These are phyloP conservation scores for Cadophora luteo-olivacea DNA, from an alignment of 2,329 filamentous ascomycete species.

Conservation along the genomic window DNA sequence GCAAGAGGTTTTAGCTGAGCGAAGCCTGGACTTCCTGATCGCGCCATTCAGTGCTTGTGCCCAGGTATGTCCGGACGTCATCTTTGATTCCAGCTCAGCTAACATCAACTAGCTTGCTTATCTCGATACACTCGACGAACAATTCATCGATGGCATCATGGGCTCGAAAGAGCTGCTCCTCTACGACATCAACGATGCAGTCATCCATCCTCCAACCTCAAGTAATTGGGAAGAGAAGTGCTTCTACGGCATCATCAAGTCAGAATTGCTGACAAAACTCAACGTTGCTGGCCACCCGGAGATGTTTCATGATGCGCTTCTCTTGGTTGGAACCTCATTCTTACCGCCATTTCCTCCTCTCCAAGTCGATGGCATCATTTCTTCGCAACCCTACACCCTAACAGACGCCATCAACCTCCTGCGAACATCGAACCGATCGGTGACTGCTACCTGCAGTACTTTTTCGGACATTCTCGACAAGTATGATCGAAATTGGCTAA, in stretches of 20 bases:
- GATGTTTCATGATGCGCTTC: conserved; percentile 81
- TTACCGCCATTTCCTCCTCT: conserved; percentile 81
- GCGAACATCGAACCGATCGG: conserved; percentile 70
- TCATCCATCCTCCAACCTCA: conserved; percentile 70
- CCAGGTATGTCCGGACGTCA: no score
- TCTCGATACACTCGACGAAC: conserved; percentile 70
- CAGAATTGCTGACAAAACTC: conserved; percentile 72
- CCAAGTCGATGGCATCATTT: conserved; percentile 61
- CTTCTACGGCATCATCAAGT: conserved; percentile 69
- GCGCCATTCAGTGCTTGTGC: conserved; percentile 88
- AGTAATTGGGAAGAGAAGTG: conserved; percentile 71
- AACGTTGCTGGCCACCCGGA: conserved; percentile 64
- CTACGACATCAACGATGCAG: conserved; percentile 80
- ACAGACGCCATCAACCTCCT: conserved; percentile 81
- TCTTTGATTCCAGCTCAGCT: conserved; percentile 9
- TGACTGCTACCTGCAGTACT: conserved; percentile 75
- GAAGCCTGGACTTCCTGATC: conserved; percentile 77
- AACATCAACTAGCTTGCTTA: conserved; percentile 69
- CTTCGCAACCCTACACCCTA: conserved; percentile 62
- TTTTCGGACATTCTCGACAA: conserved; percentile 80
- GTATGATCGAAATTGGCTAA: conserved; percentile 77
- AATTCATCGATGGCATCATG: conserved; percentile 78
- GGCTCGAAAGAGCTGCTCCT: conserved; percentile 85
- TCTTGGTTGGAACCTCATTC: conserved; percentile 84
- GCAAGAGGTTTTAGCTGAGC: conserved; percentile 73